phyloP scores from a whole-genome alignment of 2,329 filamentous ascomycete species.

The Hypoxylon sp. region DNA sequence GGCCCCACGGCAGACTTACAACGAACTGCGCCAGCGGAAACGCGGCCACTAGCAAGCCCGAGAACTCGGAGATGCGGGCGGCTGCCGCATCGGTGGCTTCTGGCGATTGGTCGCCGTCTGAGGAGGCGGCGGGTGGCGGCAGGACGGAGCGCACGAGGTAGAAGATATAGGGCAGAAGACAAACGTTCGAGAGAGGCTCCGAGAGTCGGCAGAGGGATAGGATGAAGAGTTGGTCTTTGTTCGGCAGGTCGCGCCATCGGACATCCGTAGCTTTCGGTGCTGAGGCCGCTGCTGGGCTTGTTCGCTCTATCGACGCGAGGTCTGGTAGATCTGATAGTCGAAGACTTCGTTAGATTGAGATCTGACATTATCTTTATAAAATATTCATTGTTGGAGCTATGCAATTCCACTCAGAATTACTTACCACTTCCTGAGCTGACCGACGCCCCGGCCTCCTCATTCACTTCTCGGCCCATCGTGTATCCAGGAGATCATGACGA shows the following conservation, averaged over 20 bases:
- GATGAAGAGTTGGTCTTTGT: slow-evolving; percentile 55
- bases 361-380: not conserved
- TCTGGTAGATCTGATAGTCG: slow-evolving; percentile 16
- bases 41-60: slow-evolving; percentile 74
- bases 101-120: slow-evolving; percentile 48
- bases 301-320: slow-evolving; percentile 9
- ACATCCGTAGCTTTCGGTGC: slow-evolving; percentile 32
- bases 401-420: not conserved
- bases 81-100: slow-evolving; percentile 54
- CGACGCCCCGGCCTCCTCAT: slow-evolving; percentile 12
- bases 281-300: not conserved
- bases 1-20: slow-evolving; percentile 77
- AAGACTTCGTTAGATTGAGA: slow-evolving; percentile 4
- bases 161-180: slow-evolving; percentile 76
- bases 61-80: slow-evolving; percentile 74
- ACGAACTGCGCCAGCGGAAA: slow-evolving; percentile 78
- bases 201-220: slow-evolving; percentile 58
- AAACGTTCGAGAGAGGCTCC: slow-evolving; percentile 76
- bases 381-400: not conserved
- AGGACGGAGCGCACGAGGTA: slow-evolving; percentile 77
- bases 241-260: slow-evolving; percentile 54
- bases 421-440: slow-evolving; percentile 33
- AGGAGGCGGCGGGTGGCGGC: slow-evolving; percentile 26
- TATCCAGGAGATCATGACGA: not conserved
- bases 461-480: slow-evolving; percentile 31